Base-by-base conservation (phyloP, 805 yeast species). In the Dipodascus albidus region DNA sequence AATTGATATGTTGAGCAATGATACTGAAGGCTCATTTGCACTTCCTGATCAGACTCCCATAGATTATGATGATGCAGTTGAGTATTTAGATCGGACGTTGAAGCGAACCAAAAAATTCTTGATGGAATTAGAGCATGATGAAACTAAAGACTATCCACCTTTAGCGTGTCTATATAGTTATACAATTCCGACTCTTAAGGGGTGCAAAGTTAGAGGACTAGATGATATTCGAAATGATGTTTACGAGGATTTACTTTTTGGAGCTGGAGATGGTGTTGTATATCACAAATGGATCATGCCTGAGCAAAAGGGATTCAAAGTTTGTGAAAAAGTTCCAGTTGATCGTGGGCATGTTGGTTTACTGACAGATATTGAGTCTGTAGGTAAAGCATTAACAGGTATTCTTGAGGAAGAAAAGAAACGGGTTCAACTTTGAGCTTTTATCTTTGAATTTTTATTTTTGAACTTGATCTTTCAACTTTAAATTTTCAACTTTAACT, bases 221-320 rank as follows among this genome's bases (percentile, higher is more conserved):
- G 77, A 82, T 47, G 93, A 81, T 38, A 81, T 90, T 55, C 74
- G 70, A 54, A 74, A 76, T 42, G 96, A 96, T 2, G 77, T 80
- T 58, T 89, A 85, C 69, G 80, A 77, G 57, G 83, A 86, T 60
- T 84, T 87, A 60, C 80, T 77, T 60, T 89, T 87, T 62, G 96
- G 95, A 0, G 87, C 87, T 2, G 97, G 97, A 15, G 97, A 90
- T 66, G 97, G 97, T 47, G 96, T 90, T 19, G 87, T 87, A 1
- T 86, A 86, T 67, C 86, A 84, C 59, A 79, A 79, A 57, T 84
- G 89, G 85, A 68, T 86, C 50, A 78, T 89, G 79, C 97, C 96
- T 0, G 86, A 84, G 58, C 69, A 70, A 47, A 75, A 76, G 57
- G 95, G 91, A 0, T 88, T 85, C 62, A 81, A 83, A 2, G 60